A percentile compares a stretch with the other conserved stretches of the same genome.
These are phyloP conservation scores for Vickermania ingenoplastis DNA, from an alignment of 208 protist genomes.

Conservation along the genomic window DNA sequence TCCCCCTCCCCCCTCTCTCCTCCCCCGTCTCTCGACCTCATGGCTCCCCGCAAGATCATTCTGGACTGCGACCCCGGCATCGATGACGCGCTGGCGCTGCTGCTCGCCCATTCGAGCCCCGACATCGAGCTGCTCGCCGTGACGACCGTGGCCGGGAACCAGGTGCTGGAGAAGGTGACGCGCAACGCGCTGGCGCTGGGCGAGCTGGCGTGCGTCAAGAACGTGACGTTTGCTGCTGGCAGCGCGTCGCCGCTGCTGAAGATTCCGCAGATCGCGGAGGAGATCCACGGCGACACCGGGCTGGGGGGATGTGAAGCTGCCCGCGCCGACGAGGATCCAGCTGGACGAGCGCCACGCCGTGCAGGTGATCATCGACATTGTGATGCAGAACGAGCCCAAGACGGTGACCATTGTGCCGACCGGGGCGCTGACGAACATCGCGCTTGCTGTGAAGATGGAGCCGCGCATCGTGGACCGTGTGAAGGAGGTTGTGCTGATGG, in stretches of 20 bases:
- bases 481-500: slow-evolving; percentile 74
- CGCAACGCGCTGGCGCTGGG: slow-evolving; percentile 45
- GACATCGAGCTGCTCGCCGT: slow-evolving; percentile 63
- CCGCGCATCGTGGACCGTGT: slow-evolving; percentile 60
- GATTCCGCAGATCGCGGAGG: slow-evolving; percentile 14
- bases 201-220: slow-evolving; percentile 22
- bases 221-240: slow-evolving; percentile 36
- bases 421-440: slow-evolving; percentile 78
- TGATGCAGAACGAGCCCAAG: slow-evolving; percentile 42
- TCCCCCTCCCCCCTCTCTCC: too few species aligned
- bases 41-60: slow-evolving; percentile 54
- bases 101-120: slow-evolving; percentile 48
- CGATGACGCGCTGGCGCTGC: slow-evolving; percentile 73
- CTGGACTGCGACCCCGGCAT: slow-evolving; percentile 83
- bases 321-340: slow-evolving; percentile 10
- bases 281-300: slow-evolving; percentile 69
- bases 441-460: slow-evolving; percentile 52
- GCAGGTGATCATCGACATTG: slow-evolving; percentile 37
- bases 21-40: too few species aligned
- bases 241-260: slow-evolving; percentile 30
- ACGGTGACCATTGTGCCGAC: slow-evolving; percentile 52
- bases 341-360: slow-evolving; percentile 40
- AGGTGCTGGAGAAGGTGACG: slow-evolving; percentile 67
- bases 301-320: slow-evolving; percentile 38
- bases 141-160: slow-evolving; percentile 70